Evolutionary conservation across 2,329 filamentous ascomycete genomes (phyloP).

Genomic region (Dactylonectria estremocensis): DNA sequence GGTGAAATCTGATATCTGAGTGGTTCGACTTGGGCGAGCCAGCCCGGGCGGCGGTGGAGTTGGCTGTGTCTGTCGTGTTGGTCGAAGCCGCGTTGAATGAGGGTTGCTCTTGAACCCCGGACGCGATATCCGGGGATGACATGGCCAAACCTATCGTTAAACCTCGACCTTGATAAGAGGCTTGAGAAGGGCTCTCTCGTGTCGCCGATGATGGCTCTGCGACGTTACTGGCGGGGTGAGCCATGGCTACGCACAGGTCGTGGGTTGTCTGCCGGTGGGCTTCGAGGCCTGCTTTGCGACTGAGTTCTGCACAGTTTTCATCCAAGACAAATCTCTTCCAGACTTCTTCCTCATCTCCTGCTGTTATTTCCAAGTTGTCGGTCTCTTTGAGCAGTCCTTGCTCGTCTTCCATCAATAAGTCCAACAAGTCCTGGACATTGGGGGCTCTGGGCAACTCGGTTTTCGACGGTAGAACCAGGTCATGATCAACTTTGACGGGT

Average conservation of each 20-base stretch:
- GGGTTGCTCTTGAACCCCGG: constrained; percentile 3
- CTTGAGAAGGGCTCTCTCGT: constrained; percentile 23
- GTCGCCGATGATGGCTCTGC: constrained; percentile 39
- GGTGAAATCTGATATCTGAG: constrained; percentile 48
- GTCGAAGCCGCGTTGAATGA: constrained; percentile 22
- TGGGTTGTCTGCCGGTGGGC: constrained; percentile 41
- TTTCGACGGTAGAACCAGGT: constrained; percentile 19
- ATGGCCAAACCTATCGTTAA: constrained; percentile 2
- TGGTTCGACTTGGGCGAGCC: constrained; percentile 37
- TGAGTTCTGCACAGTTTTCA: constrained; percentile 38
- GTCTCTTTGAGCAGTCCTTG: not conserved
- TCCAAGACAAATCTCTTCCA: constrained; percentile 51
- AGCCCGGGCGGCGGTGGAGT: constrained; percentile 33
- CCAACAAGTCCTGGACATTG: constrained; percentile 41
- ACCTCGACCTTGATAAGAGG: constrained; percentile 11
- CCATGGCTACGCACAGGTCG: constrained; percentile 25
- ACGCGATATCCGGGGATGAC: constrained; percentile 3
- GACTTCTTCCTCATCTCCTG: constrained; percentile 44
- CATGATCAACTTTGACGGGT: constrained; percentile 9
- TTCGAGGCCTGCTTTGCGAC: constrained; percentile 39
- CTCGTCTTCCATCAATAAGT: constrained; percentile 38
- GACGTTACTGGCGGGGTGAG: constrained; percentile 32
- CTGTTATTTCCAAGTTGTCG: constrained; percentile 1
- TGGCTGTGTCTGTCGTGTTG: constrained; percentile 24
- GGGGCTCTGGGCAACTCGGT: constrained; percentile 15